Conservation (phyloP, 495 filamentous ascomycete species). For the Astrothelium subdiscretum region DNA sequence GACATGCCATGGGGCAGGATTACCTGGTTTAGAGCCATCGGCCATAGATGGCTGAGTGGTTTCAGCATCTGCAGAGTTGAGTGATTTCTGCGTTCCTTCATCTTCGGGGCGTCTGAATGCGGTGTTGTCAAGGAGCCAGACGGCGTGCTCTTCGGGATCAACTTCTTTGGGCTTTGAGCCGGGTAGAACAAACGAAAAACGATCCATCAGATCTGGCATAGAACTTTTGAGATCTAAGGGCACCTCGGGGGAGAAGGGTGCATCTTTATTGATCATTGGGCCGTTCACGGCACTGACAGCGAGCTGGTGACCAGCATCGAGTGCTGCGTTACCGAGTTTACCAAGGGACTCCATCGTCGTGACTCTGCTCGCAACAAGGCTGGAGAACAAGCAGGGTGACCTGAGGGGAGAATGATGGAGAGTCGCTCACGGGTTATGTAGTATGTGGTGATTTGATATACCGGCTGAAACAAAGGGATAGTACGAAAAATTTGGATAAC, state of each 20-base stretch:
- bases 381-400: neutral
- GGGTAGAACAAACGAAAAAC: conserved; percentile 14
- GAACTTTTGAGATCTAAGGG: conserved; percentile 11
- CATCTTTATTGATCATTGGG: conserved; percentile 7
- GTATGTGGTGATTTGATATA: neutral
- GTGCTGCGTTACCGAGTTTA: neutral
- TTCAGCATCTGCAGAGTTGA: conserved; percentile 4
- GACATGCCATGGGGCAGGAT: conserved; percentile 48
- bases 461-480: neutral
- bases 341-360: conserved; percentile 9
- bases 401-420: neutral
- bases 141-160: conserved; percentile 44
- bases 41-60: conserved; percentile 4
- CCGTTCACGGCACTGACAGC: conserved; percentile 9
- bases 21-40: conserved; percentile 7
- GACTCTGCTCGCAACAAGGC: neutral
- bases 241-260: conserved; percentile 15
- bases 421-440: neutral
- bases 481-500: neutral
- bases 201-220: conserved; percentile 18
- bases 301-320: conserved; percentile 8
- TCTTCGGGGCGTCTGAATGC: conserved; percentile 46
- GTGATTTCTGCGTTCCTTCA: conserved; percentile 1
- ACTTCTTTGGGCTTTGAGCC: conserved; percentile 19
- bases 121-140: conserved; percentile 89